A percentile compares a stretch with the other conserved stretches of the same genome.
These are phyloP conservation scores for Acanthochlamys bracteata DNA, from an alignment of 106 monocot genomes.

Conservation along the genomic window DNA sequence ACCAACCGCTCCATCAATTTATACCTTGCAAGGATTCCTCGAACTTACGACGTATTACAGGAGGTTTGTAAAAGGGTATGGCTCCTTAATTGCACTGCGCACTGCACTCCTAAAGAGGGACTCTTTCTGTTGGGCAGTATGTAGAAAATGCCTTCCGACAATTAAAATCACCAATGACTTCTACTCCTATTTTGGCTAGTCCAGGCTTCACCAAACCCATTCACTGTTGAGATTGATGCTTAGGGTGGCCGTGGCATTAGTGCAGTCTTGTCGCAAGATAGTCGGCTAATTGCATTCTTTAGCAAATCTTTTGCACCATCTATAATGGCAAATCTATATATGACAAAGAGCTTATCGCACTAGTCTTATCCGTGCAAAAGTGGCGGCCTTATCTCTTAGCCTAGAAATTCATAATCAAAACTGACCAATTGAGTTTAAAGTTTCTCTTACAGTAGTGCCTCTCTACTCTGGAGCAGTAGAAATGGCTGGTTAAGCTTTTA, in stretches of 20 bases:
- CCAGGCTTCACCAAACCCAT: neutral
- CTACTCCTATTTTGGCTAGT: too few relatives aligned
- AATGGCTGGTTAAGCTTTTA: neutral
- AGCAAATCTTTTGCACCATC: neutral
- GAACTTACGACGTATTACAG: too few relatives aligned
- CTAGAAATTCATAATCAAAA: neutral
- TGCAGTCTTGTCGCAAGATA: neutral
- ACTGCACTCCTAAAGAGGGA: too few relatives aligned
- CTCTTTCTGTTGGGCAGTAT: too few relatives aligned
- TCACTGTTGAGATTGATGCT: too few relatives aligned
- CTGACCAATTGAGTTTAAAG: neutral
- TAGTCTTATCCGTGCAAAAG: neutral
- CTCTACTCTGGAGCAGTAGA: neutral
- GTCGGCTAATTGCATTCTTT: neutral
- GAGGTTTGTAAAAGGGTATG: too few relatives aligned
- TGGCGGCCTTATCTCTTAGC: neutral
- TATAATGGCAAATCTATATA: too few relatives aligned
- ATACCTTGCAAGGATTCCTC: too few relatives aligned
- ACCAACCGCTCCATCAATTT: too few relatives aligned
- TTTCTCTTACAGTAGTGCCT: constrained; percentile 2
- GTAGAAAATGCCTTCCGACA: too few relatives aligned
- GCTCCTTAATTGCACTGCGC: too few relatives aligned
- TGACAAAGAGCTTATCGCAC: neutral
- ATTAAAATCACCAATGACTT: too few relatives aligned
- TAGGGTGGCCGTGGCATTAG: neutral